phyloP scores from a whole-genome alignment of 2,329 filamentous ascomycete genomes.

The Pestalotiopsis sp. region DNA sequence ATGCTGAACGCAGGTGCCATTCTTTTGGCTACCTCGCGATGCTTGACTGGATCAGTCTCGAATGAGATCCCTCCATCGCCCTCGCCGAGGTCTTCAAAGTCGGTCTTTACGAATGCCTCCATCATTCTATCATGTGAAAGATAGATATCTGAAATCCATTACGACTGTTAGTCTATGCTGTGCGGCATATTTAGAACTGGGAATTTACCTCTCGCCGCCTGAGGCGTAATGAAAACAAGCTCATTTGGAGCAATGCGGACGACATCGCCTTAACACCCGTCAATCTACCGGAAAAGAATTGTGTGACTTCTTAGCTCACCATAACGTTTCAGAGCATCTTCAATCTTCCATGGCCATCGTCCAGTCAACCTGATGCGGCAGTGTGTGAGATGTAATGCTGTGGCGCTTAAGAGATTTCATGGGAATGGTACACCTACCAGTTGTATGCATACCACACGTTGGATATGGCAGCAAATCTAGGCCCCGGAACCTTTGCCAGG shows the following conservation, averaged over 20 bases:
- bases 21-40: slow-evolving; percentile 21
- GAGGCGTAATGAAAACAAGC: slow-evolving; percentile 16
- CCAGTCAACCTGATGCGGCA: background rate
- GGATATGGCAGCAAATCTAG: background rate
- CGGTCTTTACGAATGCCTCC: slow-evolving; percentile 21
- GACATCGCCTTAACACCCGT: slow-evolving; percentile 11
- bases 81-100: slow-evolving; percentile 18
- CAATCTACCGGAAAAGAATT: background rate
- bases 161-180: background rate
- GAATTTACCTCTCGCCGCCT: slow-evolving; percentile 14
- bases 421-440: background rate
- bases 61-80: slow-evolving; percentile 20
- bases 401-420: background rate
- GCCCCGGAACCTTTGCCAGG: background rate
- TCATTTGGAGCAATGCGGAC: slow-evolving; percentile 23
- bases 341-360: slow-evolving; percentile 17
- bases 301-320: background rate
- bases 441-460: background rate
- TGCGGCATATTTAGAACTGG: too few relatives aligned
- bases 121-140: slow-evolving; percentile 14
- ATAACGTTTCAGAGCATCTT: slow-evolving; percentile 16
- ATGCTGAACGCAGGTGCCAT: slow-evolving; percentile 25
- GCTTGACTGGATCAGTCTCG: slow-evolving; percentile 23
- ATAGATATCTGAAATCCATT: slow-evolving; percentile 16
- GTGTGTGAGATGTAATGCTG: background rate